Percentiles rank a stretch among this genome's conserved stretches.
These are phyloP conservation scores for Podospora australis DNA, from an alignment of 495 filamentous ascomycete genomes.

Conservation along the genomic window DNA sequence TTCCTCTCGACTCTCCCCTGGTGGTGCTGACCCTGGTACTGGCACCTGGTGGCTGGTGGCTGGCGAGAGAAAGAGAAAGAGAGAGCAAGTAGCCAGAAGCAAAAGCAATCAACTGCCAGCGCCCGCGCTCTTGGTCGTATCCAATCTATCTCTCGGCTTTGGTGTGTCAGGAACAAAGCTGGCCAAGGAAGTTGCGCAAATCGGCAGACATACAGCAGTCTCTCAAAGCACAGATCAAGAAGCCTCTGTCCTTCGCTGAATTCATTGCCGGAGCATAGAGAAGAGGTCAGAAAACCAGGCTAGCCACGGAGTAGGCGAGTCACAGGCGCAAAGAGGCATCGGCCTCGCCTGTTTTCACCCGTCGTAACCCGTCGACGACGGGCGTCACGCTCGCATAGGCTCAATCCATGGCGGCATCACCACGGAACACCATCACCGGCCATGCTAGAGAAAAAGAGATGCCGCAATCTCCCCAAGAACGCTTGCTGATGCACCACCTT, in stretches of 20 bases:
- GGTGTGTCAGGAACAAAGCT: no score
- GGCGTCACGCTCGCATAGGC: constrained; percentile 12
- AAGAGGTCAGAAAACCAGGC: no score
- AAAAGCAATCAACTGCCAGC: constrained; percentile 13
- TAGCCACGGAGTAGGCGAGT: not conserved
- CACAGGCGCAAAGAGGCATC: not conserved
- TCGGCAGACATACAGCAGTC: no score
- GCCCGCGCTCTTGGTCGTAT: constrained; percentile 6
- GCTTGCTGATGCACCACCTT: constrained; percentile 6
- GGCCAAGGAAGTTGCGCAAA: no score
- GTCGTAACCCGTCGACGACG: not conserved
- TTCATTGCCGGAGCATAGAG: no score
- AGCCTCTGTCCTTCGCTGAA: no score
- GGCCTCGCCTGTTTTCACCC: not conserved
- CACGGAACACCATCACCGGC: not conserved
- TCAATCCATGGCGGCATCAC: constrained; percentile 13
- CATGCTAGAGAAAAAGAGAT: constrained; percentile 4
- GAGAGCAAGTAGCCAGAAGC: no score
- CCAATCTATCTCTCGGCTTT: constrained; percentile 18
- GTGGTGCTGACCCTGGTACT: no score
- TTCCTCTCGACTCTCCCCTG: no score
- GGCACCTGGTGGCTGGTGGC: no score
- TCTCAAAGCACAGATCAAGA: no score
- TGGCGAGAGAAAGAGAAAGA: no score
- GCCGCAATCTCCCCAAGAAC: constrained; percentile 6